These are phyloP conservation scores for Taphrina flavorubra DNA, from an alignment of 1,139 yeast species.

Conservation along the genomic window DNA sequence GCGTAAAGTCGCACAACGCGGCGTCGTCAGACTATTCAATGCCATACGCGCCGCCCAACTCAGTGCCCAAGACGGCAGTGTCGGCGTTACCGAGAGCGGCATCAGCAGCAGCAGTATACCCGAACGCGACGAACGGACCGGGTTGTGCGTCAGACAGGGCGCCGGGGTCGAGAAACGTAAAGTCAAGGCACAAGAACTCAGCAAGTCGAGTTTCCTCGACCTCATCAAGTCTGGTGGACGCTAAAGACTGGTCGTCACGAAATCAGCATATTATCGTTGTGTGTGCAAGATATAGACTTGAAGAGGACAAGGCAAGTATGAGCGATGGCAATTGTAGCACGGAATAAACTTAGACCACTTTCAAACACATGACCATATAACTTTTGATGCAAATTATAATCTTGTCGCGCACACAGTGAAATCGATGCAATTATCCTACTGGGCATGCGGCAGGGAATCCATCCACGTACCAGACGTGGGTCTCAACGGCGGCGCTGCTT, in stretches of 20 bases:
- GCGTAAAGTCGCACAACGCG: constrained; percentile 87
- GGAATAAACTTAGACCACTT: no score
- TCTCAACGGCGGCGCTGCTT: not conserved
- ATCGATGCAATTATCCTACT: no score
- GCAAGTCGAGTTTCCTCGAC: constrained; percentile 42
- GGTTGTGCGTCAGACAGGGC: constrained; percentile 22
- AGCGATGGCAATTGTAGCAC: no score
- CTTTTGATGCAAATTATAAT: no score
- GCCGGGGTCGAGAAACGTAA: constrained; percentile 31
- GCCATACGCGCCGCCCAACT: constrained; percentile 87
- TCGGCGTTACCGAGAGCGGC: not conserved
- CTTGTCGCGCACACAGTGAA: no score
- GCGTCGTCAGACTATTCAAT: constrained; percentile 84
- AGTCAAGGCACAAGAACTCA: constrained; percentile 40
- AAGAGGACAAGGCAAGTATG: no score
- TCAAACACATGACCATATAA: no score
- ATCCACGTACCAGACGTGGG: constrained; percentile 23
- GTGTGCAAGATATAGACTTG: no score
- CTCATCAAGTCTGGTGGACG: constrained; percentile 41
- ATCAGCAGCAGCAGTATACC: no score
- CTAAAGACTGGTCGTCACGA: not conserved
- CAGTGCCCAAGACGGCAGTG: constrained; percentile 55
- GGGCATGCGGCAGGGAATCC: constrained; percentile 10
- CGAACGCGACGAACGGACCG: constrained; percentile 22
- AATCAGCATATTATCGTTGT: no score